Evolutionary conservation across 2,329 filamentous ascomycete species (phyloP), one percentile per base, ranked within the genome.

Genomic region (Phaeosphaeria sp.): DNA sequence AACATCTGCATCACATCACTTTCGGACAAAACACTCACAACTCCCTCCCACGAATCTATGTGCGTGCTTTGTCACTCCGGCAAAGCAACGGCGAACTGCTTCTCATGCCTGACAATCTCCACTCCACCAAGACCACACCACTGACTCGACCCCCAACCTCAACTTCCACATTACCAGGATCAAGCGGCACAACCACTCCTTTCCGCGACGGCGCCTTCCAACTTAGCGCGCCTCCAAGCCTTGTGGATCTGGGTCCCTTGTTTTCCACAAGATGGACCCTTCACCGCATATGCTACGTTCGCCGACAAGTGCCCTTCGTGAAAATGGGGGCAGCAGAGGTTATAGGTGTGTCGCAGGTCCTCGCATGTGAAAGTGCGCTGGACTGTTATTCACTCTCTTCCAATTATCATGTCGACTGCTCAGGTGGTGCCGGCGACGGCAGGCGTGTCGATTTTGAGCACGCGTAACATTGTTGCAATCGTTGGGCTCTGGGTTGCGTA

Each of bases 401-500:
- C 22, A 20, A 20, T 50, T 39, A n/a, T 9, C n/a, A 51, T 51
- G 49, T 17, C 49, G 49, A 43, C 49, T 2, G 15, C 23, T 15
- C 22, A 51, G 36, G 36, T 21, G 6, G 30, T 21, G 21, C 49
- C 51, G 33, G 48, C 56, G 50, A 39, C 52, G 15, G 22, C 41
- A 17, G 55, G 50, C 13, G 54, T 50, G 3, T 60, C 59, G 3
- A 48, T 64, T 5, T 18, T 64, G 25, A 57, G 56, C 27, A 23
- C 47, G 17, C 48, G 59, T n/a, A 60, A 52, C 42, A 27, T 56
- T 11, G 17, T 62, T 15, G 33, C 33, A 10, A 39, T 67, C 10
- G 39, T 50, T 10, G 60, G 55, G 25, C 7, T 65, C 3, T 70
- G 60, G 59, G 15, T 70, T 11, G 50, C 50, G 6, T 65, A 58